Conservation (phyloP, 1,284 basidiomycete genomes). For the Mycena citricolor region DNA sequence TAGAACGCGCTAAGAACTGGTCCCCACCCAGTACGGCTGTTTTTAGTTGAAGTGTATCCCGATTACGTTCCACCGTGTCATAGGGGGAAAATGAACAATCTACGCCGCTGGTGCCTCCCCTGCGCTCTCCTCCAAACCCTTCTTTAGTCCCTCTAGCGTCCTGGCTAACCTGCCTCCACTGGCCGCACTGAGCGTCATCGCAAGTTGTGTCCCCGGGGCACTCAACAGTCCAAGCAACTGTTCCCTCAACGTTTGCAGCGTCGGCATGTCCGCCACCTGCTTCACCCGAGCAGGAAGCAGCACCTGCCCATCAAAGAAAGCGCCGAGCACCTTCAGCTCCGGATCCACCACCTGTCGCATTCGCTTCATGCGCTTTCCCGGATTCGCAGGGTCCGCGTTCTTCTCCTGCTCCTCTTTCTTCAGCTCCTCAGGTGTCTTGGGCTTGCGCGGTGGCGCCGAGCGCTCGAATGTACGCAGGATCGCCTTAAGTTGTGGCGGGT, state of each 20-base stretch:
- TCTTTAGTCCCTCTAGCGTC: constrained; percentile 76
- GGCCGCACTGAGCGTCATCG: constrained; percentile 68
- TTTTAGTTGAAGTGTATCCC: too few relatives aligned
- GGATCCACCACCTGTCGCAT: constrained; percentile 53
- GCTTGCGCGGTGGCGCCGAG: constrained; percentile 56
- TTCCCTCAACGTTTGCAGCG: constrained; percentile 66
- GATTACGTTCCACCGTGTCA: too few relatives aligned
- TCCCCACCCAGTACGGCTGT: too few relatives aligned
- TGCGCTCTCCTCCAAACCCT: constrained; percentile 70
- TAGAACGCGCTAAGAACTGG: too few relatives aligned
- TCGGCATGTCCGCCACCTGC: constrained; percentile 66
- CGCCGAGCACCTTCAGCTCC: constrained; percentile 70
- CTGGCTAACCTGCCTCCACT: constrained; percentile 72
- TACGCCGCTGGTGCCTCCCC: too few relatives aligned
- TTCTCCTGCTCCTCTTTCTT: constrained; percentile 50
- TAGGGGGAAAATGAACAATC: too few relatives aligned
- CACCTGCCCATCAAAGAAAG: constrained; percentile 70
- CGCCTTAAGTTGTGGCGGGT: constrained; percentile 68
- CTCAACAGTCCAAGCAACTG: constrained; percentile 77
- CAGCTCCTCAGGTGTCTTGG: constrained; percentile 51
- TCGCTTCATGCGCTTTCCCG: constrained; percentile 64
- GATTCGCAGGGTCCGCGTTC: constrained; percentile 60
- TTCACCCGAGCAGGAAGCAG: constrained; percentile 57
- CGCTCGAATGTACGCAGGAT: constrained; percentile 70
- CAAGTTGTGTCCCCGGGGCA: constrained; percentile 67